Evolutionary conservation across 768 basidiomycete species (phyloP), one percentile per base, ranked within the genome.

Genomic region (Nidularia sp.): DNA sequence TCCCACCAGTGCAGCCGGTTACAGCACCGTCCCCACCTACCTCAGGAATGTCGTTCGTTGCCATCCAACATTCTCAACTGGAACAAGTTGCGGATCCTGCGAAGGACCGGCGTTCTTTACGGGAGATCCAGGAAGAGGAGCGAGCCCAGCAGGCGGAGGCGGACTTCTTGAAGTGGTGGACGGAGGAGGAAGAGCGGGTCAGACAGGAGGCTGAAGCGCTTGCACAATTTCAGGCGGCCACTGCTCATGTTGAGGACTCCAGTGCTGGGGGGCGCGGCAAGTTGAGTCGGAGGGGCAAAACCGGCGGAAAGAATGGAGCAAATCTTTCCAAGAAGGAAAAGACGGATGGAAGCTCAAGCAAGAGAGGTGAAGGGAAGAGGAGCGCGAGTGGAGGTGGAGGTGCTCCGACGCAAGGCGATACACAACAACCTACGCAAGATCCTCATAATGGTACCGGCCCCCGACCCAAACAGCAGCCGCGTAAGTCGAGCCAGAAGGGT

Each of bases 131-230:
- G 65, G 83, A 85, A 53, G 93, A 97, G 63, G 92, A 94, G 63
- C 72, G 70, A 34, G 80, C 77, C 41, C 75, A 76, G 29, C 81
- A 77, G 54, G 77, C 75, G 47, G 92, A 95, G 66, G 82, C 73
- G 3, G 89, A 90, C 54, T 98, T 97, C 63, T 65, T 95, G 65
- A 79, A 73, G 58, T 97, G 94, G 94, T 97, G 93, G 92, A 73
- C 81, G 1, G 84, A 77, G 5, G 94, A 96, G 66, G 90, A 93
- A 65, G 83, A 80, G 60, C 75, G 88, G 12, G 65, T 90, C n/a
- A 76, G 69, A 56, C 56, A 71, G 34, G 85, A 88, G 65, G 71
- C 73, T 49, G 62, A 69, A 54, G 62, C 63, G 4, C 47, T 71
- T 44, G 59, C 63, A 5, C 60, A 60, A 35, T 53, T 57, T 41